Evolutionary conservation across 129 eudicot genomes (phyloP), one percentile per base, ranked within the genome.

Genomic region (Scalesia atractyloides): DNA sequence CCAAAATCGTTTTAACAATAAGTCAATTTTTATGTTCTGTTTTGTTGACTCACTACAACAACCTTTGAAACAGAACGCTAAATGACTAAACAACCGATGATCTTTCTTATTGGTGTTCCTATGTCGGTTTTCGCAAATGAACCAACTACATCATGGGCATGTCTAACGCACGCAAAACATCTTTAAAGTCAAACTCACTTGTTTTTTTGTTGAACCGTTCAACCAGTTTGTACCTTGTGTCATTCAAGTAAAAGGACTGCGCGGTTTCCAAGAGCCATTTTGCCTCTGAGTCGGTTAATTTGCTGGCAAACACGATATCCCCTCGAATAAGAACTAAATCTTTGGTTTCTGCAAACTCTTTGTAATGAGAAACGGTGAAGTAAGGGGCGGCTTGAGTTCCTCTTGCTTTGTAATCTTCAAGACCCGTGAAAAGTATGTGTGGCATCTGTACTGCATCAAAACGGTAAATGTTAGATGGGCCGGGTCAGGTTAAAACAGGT

Each of bases 331-430:
- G 92, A 56, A 93, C 90, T 81, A 89, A 76, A 53, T 87, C 95
- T 63, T 92, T 92, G 81, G 82, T 85, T 48, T 90, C 93, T 52
- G 91, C 90, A 84, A 93, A 93, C 58, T 93, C 97, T n/a, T 80
- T 89, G 86, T 93, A 93, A 76, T 93, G 87, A 12, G 91, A 75
- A 76, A 84, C 82, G 14, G 95, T 87, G 81, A 89, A 83, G 75
- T 87, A 93, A 13, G 97, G 98, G 33, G 98, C 80, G 43, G 98
- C 98, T 76, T 93, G 92, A 57, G 97, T 93, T 73, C 97, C 97
- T 86, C 92, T 88, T 43, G 98, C 96, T 74, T 90, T 93, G 81
- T 93, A 93, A 82, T 93, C 98, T 79, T 93, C 98, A 68, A 93
- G 98, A 62, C 98, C 96, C 3, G 97, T 93, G 83, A 93, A 82